phyloP scores from a whole-genome alignment of 2,329 filamentous ascomycete genomes.

The Pseudocercospora fuligena region DNA sequence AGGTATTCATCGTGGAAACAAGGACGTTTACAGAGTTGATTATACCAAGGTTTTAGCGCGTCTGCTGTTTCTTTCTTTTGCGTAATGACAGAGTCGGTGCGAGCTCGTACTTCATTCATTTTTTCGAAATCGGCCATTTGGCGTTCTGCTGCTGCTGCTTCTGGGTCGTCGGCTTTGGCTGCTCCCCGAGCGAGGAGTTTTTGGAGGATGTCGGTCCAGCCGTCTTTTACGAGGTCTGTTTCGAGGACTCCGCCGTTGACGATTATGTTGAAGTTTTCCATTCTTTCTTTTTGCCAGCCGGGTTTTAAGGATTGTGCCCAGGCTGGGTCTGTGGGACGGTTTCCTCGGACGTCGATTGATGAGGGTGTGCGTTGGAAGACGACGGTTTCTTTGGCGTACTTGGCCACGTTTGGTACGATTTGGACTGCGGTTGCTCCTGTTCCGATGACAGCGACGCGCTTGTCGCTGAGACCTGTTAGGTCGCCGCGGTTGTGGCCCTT shows the following conservation, averaged over 20 bases:
- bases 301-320: slow-evolving; percentile 38
- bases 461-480: slow-evolving; percentile 26
- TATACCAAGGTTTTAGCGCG: slow-evolving; percentile 63
- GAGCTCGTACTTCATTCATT: slow-evolving; percentile 50
- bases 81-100: slow-evolving; percentile 54
- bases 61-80: slow-evolving; percentile 57
- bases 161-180: slow-evolving; percentile 19
- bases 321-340: slow-evolving; percentile 50
- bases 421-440: slow-evolving; percentile 40
- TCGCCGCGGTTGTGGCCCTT: slow-evolving; percentile 40
- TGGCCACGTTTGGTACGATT: slow-evolving; percentile 46
- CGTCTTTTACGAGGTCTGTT: slow-evolving; percentile 34
- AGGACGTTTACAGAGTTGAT: slow-evolving; percentile 66
- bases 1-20: slow-evolving; percentile 65
- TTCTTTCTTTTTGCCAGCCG: slow-evolving; percentile 58
- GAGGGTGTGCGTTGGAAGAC: slow-evolving; percentile 52
- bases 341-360: slow-evolving; percentile 38
- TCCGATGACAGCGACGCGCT: slow-evolving; percentile 35
- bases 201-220: slow-evolving; percentile 31
- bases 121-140: slow-evolving; percentile 33
- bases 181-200: slow-evolving; percentile 27
- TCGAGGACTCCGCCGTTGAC: slow-evolving; percentile 30
- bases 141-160: slow-evolving; percentile 25
- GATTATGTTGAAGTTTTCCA: slow-evolving; percentile 48
- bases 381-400: slow-evolving; percentile 43